Base-by-base conservation (phyloP, 1,139 yeast species). In the Tardiomyces depauwii region DNA sequence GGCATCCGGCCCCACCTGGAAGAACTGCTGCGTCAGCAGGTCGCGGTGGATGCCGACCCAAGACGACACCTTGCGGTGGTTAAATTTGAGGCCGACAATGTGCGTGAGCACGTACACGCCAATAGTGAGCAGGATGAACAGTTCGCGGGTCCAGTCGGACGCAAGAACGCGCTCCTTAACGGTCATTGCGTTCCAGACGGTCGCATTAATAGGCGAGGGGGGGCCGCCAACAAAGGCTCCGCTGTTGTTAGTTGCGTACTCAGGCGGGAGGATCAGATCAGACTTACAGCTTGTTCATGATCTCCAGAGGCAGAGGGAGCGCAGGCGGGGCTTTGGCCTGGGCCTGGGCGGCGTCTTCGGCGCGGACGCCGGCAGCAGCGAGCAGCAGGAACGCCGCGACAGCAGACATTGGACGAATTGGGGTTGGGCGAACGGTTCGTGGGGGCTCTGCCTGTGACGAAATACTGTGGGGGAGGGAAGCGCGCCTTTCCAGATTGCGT, bases 111-210 rank as follows among this genome's bases (percentile, higher is more conserved):
- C 49, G 54, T 63, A 66, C 19, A 54, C 55, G 7, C 50, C 39
- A 46, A 83, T 73, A 48, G 81, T 64, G 9, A 67, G 72, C 25
- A 82, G 40, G 23, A 86, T 76, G 51, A 75, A 58, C 25, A 70
- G 43, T 68, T 91, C 98, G 58, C 83, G 73, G 43, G 71, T 71
- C 96, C 96, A 91, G 62, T 84, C 78, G 62, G 82, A 74, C 44
- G 69, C 59, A 50, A 55, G 48, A 44, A 80, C 52, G 13, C 71
- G 58, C 49, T 62, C 57, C 41, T 50, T 13, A 43, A 67, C 43
- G 18, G 66, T 54, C 60, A 66, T 53, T 14, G 55, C 52, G 43
- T 58, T 58, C 68, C 70, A 67, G 21, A 54, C 57, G 27, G 47
- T 47, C 27, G 54, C 54, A 27, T 46, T 51, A 23, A 43, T 32